Evolutionary conservation across 139 green algal species (phyloP), one percentile per base, ranked within the genome.

Genomic region (Micractinium conductrix): DNA sequence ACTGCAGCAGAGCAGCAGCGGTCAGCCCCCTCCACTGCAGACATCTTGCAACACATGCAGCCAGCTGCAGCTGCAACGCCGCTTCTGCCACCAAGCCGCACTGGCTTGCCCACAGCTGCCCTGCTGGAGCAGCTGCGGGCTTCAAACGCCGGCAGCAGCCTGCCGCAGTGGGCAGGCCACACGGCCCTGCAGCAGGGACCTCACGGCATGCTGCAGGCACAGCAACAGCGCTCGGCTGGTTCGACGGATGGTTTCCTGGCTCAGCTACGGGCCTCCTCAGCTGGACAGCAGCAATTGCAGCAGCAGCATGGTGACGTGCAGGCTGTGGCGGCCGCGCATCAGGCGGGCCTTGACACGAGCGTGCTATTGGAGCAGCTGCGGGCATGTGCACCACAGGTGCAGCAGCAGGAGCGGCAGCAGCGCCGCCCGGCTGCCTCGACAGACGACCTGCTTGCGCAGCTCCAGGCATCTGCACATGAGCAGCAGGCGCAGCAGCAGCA

Each of bases 1-100:
- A n/a, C n/a, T n/a, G n/a, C n/a, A n/a, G n/a, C n/a, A n/a, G 22
- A 14, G 2, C 24, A 30, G 7, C 38, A 6, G 2, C 40, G 55
- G 2, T 5, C 14, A 38, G 40, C 40, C 40, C 37, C 40, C 33
- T 28, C 22, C 1, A 43, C 35, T 19, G 37, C 58, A 58, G 76
- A 71, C 21, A 26, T 83, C 35, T 16, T 83, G 2, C 22, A 85
- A 37, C 78, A 79, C 26, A 58, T 90, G 83, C 42, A 53, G 26
- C 70, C n/a, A 38, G n/a, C 33, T 12, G 16, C 35, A n/a, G 22
- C 21, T 22, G 28, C 72, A 65, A 44, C 40, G 40, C 38, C 21
- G 37, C 60, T 22, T 58, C 10, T 38, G 60, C 60, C 60, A 69
- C n/a, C 19, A 3, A 50, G 68, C 19, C 10, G 68, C 38, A 74